Conservation (phyloP, 73 alveolate species). For the Paramecium tetraurelia region DNA sequence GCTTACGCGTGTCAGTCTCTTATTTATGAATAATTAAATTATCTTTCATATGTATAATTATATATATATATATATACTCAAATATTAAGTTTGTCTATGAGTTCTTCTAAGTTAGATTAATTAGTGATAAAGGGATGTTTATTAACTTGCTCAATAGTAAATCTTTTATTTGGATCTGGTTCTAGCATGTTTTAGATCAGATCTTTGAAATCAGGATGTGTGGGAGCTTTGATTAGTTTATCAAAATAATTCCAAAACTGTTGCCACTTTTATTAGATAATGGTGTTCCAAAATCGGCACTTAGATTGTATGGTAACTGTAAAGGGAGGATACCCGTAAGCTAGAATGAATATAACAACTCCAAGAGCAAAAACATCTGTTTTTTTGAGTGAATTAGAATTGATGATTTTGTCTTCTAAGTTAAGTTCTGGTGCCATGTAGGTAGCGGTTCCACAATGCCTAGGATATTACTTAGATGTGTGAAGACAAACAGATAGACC, state of each 20-base stretch:
- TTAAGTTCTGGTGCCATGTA: slow-evolving; percentile 62
- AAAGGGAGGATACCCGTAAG: slow-evolving; percentile 59
- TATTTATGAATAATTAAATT: no score
- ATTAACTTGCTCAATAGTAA: neutral
- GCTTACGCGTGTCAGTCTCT: neutral
- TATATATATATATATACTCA: neutral
- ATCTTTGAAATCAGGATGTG: neutral
- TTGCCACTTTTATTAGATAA: neutral
- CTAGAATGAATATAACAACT: slow-evolving; percentile 43
- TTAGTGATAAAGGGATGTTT: neutral
- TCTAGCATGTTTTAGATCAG: neutral
- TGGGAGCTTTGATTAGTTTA: neutral
- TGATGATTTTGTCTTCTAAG: neutral
- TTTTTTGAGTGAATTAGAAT: neutral
- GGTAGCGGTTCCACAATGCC: slow-evolving; percentile 40
- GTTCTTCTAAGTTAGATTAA: neutral
- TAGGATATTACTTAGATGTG: neutral
- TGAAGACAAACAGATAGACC: slow-evolving; percentile 47
- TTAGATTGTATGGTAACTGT: neutral
- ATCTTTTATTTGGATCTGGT: neutral
- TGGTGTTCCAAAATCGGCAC: neutral
- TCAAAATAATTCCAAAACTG: slow-evolving; percentile 10
- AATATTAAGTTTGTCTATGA: neutral
- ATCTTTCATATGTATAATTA: neutral
- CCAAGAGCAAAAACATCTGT: slow-evolving; percentile 57